Evolutionary conservation across 2,329 filamentous ascomycete genomes (phyloP), one percentile per base, ranked within the genome.

Genomic region (Curvularia sp.): DNA sequence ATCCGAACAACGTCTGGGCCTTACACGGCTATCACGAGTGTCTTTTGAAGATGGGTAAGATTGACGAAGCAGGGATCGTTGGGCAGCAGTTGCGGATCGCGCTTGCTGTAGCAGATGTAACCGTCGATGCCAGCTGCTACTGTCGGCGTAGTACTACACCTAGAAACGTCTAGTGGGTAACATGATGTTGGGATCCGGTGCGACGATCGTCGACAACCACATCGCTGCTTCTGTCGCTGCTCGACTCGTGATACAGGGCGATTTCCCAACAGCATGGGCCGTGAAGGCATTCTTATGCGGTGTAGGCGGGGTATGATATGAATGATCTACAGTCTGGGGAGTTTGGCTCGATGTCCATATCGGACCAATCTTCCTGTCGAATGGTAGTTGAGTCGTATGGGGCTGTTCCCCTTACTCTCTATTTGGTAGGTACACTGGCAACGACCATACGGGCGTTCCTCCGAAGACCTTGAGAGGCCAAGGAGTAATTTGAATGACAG

Each of bases 1-100:
- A 92, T 74, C 88, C 85, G 6, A 88, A 88, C 49, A 93, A 93
- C 63, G 86, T 93, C 0, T 93, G 90, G 90, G 84, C 89, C 4
- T 74, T 93, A 60, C 88, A 91, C 65, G 90, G 90, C 0, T 89
- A 87, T 63, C 84, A 91, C 62, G 90, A 93, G 75, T 91, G 90
- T 69, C 71, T 92, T 49, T 63, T 81, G 3, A 84, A 79, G 59
- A 71, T 89, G 13, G 86, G 84, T 0, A 76, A 81, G 13, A 67
- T 54, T 1, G 77, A 73, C 0, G 84, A 86, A 67, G 84, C 83
- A 5, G 68, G 66, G 4, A 76, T 82, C n/a, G 69, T 87, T 15
- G 68, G 77, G 58, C 74, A 80, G 61, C 81, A 85, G 71, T 68
- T 90, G 62, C 79, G 79, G 58, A 61, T 82, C 56, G 85, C 85